phyloP scores from a whole-genome alignment of 345 rosid genomes.

The Bruguiera sexangula region DNA sequence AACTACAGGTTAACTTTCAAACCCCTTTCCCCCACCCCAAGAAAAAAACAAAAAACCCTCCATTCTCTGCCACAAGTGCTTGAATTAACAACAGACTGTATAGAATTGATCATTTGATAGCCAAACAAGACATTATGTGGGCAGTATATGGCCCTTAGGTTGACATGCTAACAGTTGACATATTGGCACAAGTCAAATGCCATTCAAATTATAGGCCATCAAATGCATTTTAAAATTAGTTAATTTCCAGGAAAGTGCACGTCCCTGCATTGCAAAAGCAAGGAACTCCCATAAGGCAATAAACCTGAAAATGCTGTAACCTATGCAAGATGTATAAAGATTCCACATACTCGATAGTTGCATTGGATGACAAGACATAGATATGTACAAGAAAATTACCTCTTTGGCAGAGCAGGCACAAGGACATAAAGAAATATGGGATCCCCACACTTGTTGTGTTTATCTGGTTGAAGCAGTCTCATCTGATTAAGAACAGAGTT shows the following conservation, averaged over 20 bases:
- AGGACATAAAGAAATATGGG: conserved; percentile 66
- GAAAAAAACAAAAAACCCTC: no score
- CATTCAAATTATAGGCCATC: neutral
- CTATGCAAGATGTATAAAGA: neutral
- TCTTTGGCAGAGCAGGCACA: conserved; percentile 89
- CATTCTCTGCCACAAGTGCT: no score
- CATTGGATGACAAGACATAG: neutral
- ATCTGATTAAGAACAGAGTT: conserved; percentile 40
- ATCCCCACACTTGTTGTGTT: conserved; percentile 31
- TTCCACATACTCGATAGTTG: neutral
- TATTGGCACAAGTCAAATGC: neutral
- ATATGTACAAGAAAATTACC: conserved; percentile 36
- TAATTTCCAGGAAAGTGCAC: neutral
- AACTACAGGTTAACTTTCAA: no score
- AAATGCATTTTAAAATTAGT: no score
- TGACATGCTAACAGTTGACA: no score
- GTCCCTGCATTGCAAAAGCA: neutral
- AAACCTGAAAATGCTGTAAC: neutral
- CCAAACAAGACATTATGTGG: no score
- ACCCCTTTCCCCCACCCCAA: no score
- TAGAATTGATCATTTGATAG: no score
- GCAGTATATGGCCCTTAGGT: no score
- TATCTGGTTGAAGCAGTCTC: conserved; percentile 36
- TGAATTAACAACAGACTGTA: no score
- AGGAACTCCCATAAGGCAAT: neutral